phyloP scores from a whole-genome alignment of 2,329 filamentous ascomycete genomes.

The Colletotrichum sp. region DNA sequence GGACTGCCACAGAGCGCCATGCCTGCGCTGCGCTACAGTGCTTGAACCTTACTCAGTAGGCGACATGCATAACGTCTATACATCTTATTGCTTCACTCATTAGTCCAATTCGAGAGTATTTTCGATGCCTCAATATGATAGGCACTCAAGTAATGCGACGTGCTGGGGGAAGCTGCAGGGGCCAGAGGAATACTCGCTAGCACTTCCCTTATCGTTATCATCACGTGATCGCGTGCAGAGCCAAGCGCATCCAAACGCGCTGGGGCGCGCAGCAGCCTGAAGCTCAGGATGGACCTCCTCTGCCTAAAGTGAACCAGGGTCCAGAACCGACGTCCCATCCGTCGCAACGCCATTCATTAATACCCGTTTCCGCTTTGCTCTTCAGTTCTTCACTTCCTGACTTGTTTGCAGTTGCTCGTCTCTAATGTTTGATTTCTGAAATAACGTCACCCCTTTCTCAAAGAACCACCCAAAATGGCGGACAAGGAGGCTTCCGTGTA shows the following conservation, averaged over 20 bases:
- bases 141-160: neutral
- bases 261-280: conserved; percentile 15
- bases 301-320: conserved; percentile 18
- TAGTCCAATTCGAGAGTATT: neutral
- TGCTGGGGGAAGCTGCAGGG: neutral
- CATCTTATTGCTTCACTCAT: neutral
- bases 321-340: neutral
- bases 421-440: neutral
- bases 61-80: neutral
- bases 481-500: conserved; percentile 94
- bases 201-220: neutral
- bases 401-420: neutral
- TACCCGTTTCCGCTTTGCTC: neutral
- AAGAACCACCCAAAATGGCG: conserved; percentile 65
- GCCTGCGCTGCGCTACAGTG: neutral
- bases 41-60: neutral
- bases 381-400: neutral
- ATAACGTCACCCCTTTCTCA: neutral
- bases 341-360: neutral
- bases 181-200: neutral
- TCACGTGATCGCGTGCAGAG: conserved; percentile 23
- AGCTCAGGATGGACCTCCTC: conserved; percentile 16
- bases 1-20: neutral
- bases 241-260: neutral
- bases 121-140: neutral